Evolutionary conservation across 2,329 filamentous ascomycete genomes (phyloP).

Genomic region (Zymoseptoria passerinii): DNA sequence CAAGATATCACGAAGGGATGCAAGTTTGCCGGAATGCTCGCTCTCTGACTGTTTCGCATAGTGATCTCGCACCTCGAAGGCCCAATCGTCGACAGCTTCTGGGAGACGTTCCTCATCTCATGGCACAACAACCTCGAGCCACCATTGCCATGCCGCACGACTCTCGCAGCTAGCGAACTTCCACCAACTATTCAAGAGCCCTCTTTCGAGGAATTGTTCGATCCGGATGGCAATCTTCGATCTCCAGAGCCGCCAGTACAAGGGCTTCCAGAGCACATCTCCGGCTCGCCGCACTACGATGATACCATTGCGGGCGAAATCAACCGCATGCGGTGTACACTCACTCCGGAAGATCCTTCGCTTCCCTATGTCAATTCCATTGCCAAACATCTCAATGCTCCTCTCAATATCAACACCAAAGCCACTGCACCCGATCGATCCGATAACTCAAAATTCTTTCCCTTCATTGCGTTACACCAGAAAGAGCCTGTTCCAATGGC

Average conservation of each 20-base stretch:
- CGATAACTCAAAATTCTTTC: slow-evolving; percentile 27
- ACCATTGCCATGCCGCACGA: slow-evolving; percentile 48
- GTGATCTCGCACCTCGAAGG: slow-evolving; percentile 72
- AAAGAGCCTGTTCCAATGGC: slow-evolving; percentile 33
- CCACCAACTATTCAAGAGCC: slow-evolving; percentile 27
- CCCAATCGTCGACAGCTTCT: slow-evolving; percentile 65
- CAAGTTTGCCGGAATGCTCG: too few species aligned
- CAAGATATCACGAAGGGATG: too few species aligned
- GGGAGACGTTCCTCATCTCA: slow-evolving; percentile 64
- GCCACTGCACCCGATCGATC: slow-evolving; percentile 40
- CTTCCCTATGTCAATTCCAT: slow-evolving; percentile 53
- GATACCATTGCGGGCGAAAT: slow-evolving; percentile 52
- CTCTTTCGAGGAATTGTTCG: slow-evolving; percentile 27
- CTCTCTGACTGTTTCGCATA: too few species aligned
- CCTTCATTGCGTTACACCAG: slow-evolving; percentile 48
- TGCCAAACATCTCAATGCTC: slow-evolving; percentile 52
- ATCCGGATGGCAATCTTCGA: slow-evolving; percentile 21
- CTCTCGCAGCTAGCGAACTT: slow-evolving; percentile 38
- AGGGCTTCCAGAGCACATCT: slow-evolving; percentile 47
- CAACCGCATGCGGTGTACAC: slow-evolving; percentile 49
- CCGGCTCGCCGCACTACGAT: slow-evolving; percentile 57
- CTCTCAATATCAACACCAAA: slow-evolving; percentile 21
- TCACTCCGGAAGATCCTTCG: slow-evolving; percentile 39
- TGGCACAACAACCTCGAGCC: slow-evolving; percentile 60
- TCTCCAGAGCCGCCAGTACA: slow-evolving; percentile 18